Conservation (phyloP, 148 eudicot species). For the Gaultheria prostrata region DNA sequence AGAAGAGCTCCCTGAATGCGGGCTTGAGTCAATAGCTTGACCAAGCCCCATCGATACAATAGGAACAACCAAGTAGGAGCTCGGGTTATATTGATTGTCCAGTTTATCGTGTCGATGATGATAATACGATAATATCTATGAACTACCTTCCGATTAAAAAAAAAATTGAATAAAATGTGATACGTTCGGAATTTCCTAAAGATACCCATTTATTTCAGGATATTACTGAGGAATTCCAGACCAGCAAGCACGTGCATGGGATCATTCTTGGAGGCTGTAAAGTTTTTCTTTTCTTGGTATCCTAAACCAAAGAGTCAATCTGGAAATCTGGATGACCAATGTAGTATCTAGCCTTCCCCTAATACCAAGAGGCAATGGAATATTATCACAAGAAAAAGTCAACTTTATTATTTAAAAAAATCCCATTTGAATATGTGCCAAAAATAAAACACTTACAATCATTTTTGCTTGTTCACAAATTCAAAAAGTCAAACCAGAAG, state of each 20-base stretch:
- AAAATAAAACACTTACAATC: not conserved
- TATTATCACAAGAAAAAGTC: not conserved
- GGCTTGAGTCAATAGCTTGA: not conserved
- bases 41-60: not conserved
- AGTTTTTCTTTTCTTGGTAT: not conserved
- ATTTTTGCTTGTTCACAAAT: constrained; percentile 6
- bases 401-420: not conserved
- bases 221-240: not conserved
- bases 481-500: constrained; percentile 24
- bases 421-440: not conserved
- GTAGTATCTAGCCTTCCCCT: not conserved
- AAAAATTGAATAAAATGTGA: not conserved
- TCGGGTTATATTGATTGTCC: not conserved
- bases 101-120: not conserved
- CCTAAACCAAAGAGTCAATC: not conserved
- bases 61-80: not conserved
- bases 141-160: not conserved
- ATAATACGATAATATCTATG: not conserved
- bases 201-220: not conserved
- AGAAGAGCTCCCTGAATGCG: not conserved
- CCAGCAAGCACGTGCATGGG: constrained; percentile 6
- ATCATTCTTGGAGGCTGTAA: not conserved
- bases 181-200: not conserved
- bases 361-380: constrained; percentile 7
- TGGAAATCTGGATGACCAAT: not conserved